phyloP scores from a whole-genome alignment of 305 asterid genomes.

The Caryopteris hybrid region DNA sequence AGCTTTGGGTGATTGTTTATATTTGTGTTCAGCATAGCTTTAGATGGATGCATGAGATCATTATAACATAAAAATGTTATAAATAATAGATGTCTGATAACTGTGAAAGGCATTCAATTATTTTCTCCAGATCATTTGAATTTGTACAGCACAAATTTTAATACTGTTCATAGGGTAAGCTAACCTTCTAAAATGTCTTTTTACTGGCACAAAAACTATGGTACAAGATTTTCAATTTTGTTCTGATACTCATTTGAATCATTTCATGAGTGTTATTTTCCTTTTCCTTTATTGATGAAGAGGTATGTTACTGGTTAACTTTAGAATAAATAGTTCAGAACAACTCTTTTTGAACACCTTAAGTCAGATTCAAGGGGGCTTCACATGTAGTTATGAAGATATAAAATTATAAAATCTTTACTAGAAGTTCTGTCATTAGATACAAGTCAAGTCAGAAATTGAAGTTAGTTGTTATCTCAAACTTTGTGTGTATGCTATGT shows the following conservation, averaged over 20 bases:
- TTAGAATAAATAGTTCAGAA: too few species aligned
- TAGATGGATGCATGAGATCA: neutral
- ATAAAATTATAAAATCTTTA: too few species aligned
- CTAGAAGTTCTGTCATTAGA: too few species aligned
- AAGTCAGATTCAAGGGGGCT: too few species aligned
- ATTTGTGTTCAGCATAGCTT: neutral
- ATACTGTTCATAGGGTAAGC: neutral
- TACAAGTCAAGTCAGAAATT: too few species aligned
- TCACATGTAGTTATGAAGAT: too few species aligned
- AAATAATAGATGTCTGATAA: neutral
- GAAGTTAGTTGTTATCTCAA: too few species aligned
- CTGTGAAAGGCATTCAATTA: neutral
- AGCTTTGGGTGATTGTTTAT: neutral
- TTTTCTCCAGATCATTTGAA: neutral
- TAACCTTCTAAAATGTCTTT: neutral
- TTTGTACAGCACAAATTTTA: neutral
- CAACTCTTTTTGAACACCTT: too few species aligned
- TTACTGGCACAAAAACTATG: slow-evolving; percentile 8
- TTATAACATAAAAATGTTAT: neutral
- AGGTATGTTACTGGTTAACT: too few species aligned
- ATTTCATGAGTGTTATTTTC: too few species aligned
- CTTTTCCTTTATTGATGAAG: too few species aligned
- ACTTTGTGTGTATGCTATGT: too few species aligned
- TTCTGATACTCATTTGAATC: slow-evolving; percentile 2
- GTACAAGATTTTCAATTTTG: neutral